Conservation (phyloP, 2,329 filamentous ascomycete genomes). For the Sphaerulina musiva region DNA sequence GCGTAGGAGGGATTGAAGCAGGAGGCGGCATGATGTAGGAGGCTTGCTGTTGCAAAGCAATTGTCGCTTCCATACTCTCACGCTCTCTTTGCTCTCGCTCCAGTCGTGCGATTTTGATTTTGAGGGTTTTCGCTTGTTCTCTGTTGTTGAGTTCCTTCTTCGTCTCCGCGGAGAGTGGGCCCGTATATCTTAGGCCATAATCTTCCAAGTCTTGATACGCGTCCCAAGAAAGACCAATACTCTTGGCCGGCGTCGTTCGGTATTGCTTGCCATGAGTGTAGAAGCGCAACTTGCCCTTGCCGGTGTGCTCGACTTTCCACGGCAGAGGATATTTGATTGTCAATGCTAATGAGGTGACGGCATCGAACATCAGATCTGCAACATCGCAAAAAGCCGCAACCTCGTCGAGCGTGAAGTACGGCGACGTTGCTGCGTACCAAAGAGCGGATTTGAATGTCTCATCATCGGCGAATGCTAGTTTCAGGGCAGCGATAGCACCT, state of each 20-base stretch:
- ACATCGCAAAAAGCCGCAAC: conserved; percentile 53
- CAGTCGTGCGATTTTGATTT: conserved; percentile 11
- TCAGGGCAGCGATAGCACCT: conserved; percentile 53
- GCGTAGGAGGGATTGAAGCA: conserved; percentile 9
- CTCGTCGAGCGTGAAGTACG: conserved; percentile 47
- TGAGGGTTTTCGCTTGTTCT: conserved; percentile 10
- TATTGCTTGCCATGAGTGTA: conserved; percentile 20
- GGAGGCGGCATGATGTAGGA: conserved; percentile 15
- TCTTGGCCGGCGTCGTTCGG: conserved; percentile 26
- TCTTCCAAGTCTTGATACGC: conserved; percentile 27
- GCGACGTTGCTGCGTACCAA: conserved; percentile 51
- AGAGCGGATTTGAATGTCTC: conserved; percentile 47
- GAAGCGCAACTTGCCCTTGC: conserved; percentile 42
- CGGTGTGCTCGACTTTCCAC: conserved; percentile 50
- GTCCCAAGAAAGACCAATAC: conserved; percentile 23
- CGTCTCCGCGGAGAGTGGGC: conserved; percentile 23
- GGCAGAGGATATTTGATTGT: conserved; percentile 51
- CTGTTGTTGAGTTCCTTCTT: conserved; percentile 8
- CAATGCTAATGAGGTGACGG: conserved; percentile 46
- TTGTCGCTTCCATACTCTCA: conserved; percentile 11
- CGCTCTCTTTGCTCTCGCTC: conserved; percentile 12
- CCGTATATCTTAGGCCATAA: conserved; percentile 30
- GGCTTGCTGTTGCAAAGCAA: conserved; percentile 11
- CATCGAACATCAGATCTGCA: conserved; percentile 51
- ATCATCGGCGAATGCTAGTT: conserved; percentile 46